A percentile compares a stretch with the other conserved stretches of the same genome.
Evolutionary conservation across 164 flowering plant species (phyloP).

Genomic region (Stephania yunnanensis): DNA sequence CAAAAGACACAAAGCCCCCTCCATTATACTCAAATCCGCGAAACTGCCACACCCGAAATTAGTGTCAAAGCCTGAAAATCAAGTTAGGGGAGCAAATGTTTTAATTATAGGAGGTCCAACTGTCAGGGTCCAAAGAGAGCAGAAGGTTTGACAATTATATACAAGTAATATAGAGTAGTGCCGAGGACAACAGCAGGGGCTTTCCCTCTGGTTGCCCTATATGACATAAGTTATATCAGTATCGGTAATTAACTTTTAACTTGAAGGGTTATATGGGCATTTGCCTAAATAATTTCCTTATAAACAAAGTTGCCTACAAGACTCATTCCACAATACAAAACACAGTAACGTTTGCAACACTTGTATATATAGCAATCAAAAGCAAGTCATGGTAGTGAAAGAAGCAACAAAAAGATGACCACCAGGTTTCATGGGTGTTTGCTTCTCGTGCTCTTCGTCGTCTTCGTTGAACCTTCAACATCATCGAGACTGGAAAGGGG

Average conservation of each 20-base stretch:
- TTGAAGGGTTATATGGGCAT: slow-evolving; percentile 10
- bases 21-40: not conserved
- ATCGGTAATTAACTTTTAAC: not conserved
- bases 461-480: slow-evolving; percentile 8
- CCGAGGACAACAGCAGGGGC: no score
- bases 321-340: not conserved
- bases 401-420: slow-evolving; percentile 30
- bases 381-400: not conserved
- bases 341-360: not conserved
- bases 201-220: no score
- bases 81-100: no score
- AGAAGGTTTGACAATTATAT: no score
- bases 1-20: not conserved
- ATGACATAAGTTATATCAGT: no score
- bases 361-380: not conserved
- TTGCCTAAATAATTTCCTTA: slow-evolving; percentile 9
- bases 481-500: slow-evolving; percentile 14
- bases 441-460: slow-evolving; percentile 19
- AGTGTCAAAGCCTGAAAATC: no score
- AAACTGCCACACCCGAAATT: not conserved
- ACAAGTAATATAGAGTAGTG: no score
- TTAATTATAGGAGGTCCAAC: no score
- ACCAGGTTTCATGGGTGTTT: slow-evolving; percentile 21
- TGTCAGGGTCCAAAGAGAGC: no score
- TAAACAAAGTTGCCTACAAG: slow-evolving; percentile 11